Evolutionary conservation across 768 basidiomycete genomes (phyloP), one percentile per base, ranked within the genome.

Genomic region (Mycena kentingensis): DNA sequence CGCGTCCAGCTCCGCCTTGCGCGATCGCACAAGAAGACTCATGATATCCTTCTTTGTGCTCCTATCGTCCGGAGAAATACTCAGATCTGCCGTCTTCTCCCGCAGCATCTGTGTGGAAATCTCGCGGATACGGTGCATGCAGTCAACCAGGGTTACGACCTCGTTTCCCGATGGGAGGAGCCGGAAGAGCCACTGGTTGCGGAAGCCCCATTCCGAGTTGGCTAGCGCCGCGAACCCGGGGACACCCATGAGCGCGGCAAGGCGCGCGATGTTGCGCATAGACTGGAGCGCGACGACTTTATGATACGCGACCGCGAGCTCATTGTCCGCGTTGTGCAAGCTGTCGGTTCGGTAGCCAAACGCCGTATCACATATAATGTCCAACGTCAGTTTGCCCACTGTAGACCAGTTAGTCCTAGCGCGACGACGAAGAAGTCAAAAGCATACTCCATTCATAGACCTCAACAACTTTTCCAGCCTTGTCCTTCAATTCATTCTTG

Each of bases 321-420:
- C 76, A 48, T 78, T 78, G 49, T 75, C 61, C 1, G 78, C 75
- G 51, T 78, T 67, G 57, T 71, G 72, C 12, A 81, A 64, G 2
- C 75, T 74, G 54, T 79, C 73, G 6, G 77, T 55, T 31, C 67
- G 63, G 60, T 81, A 81, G 12, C 76, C 77, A 47, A 81, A 79
- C 0, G 77, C 77, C 10, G 79, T 76, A 6, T 70, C 69, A 63
- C 77, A 79, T 38, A 81, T 80, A 48, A 80, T 77, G 55, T 81
- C 79, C 7, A 82, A 70, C 0, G 79, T 80, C 1, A 74, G 76
- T 65, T 78, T 80, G 57, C 74, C 75, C 72, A 79, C 77, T 79
- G 41, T n/a, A 3, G 44, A 13, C 25, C 24, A 37, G 24, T n/a
- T n/a, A 39, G 25, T 8, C n/a, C 50, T 29, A 27, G 29, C 11